phyloP scores from a whole-genome alignment of 805 yeast species.

The Ogataea pini region DNA sequence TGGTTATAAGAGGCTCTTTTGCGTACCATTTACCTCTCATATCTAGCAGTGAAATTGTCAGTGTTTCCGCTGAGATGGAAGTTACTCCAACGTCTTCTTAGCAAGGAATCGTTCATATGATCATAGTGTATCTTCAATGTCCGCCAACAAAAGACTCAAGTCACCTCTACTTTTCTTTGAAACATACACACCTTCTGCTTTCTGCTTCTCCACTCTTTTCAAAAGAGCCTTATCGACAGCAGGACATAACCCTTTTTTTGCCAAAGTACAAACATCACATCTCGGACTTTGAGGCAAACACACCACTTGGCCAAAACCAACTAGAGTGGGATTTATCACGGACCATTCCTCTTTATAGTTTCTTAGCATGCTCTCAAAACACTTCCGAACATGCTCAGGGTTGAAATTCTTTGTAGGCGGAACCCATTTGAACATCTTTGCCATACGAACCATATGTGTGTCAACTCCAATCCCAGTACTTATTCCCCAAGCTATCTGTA shows the following conservation, averaged over 20 bases:
- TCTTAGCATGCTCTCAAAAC: conserved; percentile 75
- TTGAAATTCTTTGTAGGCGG: conserved; percentile 45
- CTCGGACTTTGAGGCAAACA: conserved; percentile 71
- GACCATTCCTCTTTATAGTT: conserved; percentile 60
- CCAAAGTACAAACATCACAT: conserved; percentile 71
- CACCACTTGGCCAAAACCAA: conserved; percentile 91
- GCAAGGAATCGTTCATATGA: background rate
- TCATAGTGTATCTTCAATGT: conserved; percentile 33
- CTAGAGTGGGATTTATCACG: conserved; percentile 81
- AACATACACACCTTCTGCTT: conserved; percentile 24
- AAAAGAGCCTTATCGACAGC: conserved; percentile 52
- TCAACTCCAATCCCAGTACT: conserved; percentile 91
- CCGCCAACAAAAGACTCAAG: conserved; percentile 36
- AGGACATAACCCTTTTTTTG: conserved; percentile 54
- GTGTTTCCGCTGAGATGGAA: conserved; percentile 31
- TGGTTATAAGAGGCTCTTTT: conserved; percentile 36
- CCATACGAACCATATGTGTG: conserved; percentile 81
- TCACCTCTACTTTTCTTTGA: conserved; percentile 44
- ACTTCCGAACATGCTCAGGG: conserved; percentile 75
- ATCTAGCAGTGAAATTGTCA: conserved; percentile 29
- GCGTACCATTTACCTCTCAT: conserved; percentile 33
- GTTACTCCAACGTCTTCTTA: background rate
- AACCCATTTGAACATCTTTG: conserved; percentile 83
- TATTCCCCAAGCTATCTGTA: conserved; percentile 81
- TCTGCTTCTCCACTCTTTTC: conserved; percentile 29